A percentile compares a stretch with the other conserved stretches of the same genome.
These are phyloP conservation scores for Microglena sp. DNA, from an alignment of 139 green algal genomes.

Conservation along the genomic window DNA sequence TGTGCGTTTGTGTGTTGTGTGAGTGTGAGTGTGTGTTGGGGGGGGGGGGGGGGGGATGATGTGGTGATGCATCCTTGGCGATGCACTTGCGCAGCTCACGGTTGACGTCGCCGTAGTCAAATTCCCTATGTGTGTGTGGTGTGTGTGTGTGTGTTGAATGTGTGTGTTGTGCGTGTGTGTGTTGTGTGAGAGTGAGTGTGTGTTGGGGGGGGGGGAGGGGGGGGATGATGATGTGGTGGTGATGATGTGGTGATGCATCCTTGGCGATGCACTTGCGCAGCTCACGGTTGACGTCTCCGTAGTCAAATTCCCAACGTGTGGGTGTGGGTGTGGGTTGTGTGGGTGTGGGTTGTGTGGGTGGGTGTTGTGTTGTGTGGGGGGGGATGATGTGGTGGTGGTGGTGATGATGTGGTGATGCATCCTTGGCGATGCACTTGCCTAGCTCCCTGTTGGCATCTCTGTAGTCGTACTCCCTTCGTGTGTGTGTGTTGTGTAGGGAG, in stretches of 20 bases:
- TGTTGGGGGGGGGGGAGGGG: too few species aligned
- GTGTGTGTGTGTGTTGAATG: too few species aligned
- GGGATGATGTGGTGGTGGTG: too few species aligned
- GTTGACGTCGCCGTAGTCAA: conserved; percentile 61
- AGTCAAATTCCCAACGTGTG: conserved; percentile 38
- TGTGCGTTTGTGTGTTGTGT: neutral
- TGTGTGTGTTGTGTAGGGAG: too few species aligned
- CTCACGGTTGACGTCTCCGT: conserved; percentile 57
- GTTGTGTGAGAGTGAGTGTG: too few species aligned
- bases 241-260: conserved; percentile 69
- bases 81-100: conserved; percentile 66
- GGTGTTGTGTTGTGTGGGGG: too few species aligned
- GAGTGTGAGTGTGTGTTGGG: too few species aligned
- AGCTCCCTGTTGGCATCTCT: conserved; percentile 61
- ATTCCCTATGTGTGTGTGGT: too few species aligned
- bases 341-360: neutral
- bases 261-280: conserved; percentile 68
- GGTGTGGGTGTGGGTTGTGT: neutral
- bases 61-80: conserved; percentile 70
- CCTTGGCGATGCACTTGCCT: conserved; percentile 65
- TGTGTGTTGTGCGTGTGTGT: too few species aligned
- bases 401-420: too few species aligned
- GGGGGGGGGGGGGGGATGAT: too few species aligned
- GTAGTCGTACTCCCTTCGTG: conserved; percentile 52
- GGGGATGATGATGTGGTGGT: too few species aligned